phyloP scores from a whole-genome alignment of 257 asterid species.

The Parsonsia alboflavescens region DNA sequence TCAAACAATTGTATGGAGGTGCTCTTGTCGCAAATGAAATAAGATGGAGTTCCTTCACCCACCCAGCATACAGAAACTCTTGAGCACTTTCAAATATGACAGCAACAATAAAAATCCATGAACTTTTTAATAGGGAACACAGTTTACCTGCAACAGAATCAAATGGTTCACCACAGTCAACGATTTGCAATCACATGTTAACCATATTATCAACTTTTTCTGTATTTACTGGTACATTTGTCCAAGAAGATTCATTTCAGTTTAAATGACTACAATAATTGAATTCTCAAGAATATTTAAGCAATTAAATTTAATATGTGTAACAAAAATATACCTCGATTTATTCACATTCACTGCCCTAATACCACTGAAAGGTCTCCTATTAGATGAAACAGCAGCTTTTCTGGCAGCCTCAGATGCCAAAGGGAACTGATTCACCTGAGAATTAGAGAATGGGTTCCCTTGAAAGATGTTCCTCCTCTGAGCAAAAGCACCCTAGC shows the following conservation, averaged over 20 bases:
- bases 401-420: conserved; percentile 74
- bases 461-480: conserved; percentile 74
- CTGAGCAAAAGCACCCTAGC: conserved; percentile 75
- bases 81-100: conserved; percentile 20
- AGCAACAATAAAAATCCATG: conserved; percentile 37
- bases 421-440: conserved; percentile 42
- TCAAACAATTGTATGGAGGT: background rate
- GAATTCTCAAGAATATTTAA: background rate
- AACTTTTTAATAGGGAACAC: conserved; percentile 31
- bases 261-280: background rate
- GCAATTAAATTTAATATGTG: background rate
- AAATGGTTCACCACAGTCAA: conserved; percentile 6
- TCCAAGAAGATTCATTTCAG: background rate
- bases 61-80: background rate
- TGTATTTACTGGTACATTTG: background rate
- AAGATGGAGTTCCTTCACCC: background rate
- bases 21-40: background rate
- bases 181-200: background rate
- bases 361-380: conserved; percentile 44
- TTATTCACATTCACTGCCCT: conserved; percentile 45
- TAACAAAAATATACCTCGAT: conserved; percentile 43
- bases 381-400: conserved; percentile 64
- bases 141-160: conserved; percentile 56
- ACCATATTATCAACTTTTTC: background rate
- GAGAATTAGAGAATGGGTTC: conserved; percentile 28